These are phyloP conservation scores for Zizania latifolia DNA, from an alignment of 176 grass and related monocot genomes.

Conservation along the genomic window DNA sequence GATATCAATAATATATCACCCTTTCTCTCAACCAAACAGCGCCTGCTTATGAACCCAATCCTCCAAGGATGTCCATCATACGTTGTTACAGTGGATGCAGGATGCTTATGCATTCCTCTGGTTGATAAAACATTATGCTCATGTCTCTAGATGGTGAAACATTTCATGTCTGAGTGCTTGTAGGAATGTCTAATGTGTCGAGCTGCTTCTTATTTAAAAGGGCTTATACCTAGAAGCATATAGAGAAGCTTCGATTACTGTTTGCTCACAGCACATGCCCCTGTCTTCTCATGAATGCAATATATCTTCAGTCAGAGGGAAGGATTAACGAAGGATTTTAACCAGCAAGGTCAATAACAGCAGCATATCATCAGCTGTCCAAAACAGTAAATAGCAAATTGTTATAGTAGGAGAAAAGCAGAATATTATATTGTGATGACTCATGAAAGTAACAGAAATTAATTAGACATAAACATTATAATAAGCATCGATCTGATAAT, in stretches of 20 bases:
- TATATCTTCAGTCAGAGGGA: background rate
- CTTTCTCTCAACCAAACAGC: too few species aligned
- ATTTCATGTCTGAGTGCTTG: background rate
- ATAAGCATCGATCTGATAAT: background rate
- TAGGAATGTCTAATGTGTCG: background rate
- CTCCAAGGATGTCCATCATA: slow-evolving; percentile 3
- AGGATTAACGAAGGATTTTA: background rate
- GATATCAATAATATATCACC: too few species aligned
- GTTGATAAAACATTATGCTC: background rate
- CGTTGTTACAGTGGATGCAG: background rate
- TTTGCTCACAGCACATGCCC: slow-evolving; percentile 2
- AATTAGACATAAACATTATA: background rate
- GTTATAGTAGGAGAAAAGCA: slow-evolving; percentile 10
- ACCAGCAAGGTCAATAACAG: slow-evolving; percentile 18
- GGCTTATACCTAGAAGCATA: background rate
- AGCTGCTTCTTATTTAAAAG: background rate
- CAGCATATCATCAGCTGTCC: background rate
- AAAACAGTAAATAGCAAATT: background rate
- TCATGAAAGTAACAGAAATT: background rate
- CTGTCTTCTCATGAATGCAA: slow-evolving; percentile 9
- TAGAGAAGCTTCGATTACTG: slow-evolving; percentile 13
- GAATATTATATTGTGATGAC: background rate
- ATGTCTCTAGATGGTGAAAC: background rate
- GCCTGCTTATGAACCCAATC: too few species aligned
- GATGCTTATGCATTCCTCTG: background rate